These are phyloP conservation scores for Alternaria gansuensis DNA, from an alignment of 2,329 filamentous ascomycete genomes.

Conservation along the genomic window DNA sequence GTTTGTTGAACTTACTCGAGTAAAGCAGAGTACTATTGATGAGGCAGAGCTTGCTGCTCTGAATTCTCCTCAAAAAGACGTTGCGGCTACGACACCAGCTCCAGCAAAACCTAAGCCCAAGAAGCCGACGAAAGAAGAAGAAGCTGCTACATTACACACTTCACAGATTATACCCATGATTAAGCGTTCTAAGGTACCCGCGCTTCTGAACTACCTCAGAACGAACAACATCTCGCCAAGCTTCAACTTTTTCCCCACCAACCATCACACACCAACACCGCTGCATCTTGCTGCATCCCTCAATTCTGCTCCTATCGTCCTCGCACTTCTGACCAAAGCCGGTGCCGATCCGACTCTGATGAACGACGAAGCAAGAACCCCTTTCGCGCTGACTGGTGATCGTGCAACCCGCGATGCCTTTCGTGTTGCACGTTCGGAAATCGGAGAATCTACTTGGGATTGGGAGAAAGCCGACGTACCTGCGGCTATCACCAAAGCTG, in stretches of 20 bases:
- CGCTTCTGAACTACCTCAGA: slow-evolving; percentile 82
- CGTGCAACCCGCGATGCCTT: slow-evolving; percentile 88
- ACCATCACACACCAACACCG: slow-evolving; percentile 81
- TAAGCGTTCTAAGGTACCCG: slow-evolving; percentile 87
- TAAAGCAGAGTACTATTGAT: slow-evolving; percentile 83
- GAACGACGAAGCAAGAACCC: slow-evolving; percentile 74
- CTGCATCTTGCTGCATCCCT: slow-evolving; percentile 86
- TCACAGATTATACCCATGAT: slow-evolving; percentile 88
- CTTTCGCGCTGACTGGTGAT: slow-evolving; percentile 89
- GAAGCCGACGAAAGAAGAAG: slow-evolving; percentile 82
- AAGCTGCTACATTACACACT: slow-evolving; percentile 82
- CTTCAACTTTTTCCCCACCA: slow-evolving; percentile 77
- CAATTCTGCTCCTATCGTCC: slow-evolving; percentile 79
- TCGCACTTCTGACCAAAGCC: slow-evolving; percentile 77
- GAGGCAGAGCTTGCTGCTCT: slow-evolving; percentile 67
- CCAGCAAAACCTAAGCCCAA: slow-evolving; percentile 60
- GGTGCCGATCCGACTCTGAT: slow-evolving; percentile 74
- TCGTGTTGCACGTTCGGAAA: slow-evolving; percentile 81
- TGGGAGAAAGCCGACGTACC: slow-evolving; percentile 83
- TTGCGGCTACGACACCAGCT: slow-evolving; percentile 47
- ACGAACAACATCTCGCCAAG: slow-evolving; percentile 75
- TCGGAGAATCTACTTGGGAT: slow-evolving; percentile 78
- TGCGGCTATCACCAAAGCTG: slow-evolving; percentile 71
- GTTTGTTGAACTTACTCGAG: slow-evolving; percentile 90
- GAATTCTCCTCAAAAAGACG: slow-evolving; percentile 56